Evolutionary conservation across 805 yeast genomes (phyloP).

Genomic region (Candida endomychidarum): DNA sequence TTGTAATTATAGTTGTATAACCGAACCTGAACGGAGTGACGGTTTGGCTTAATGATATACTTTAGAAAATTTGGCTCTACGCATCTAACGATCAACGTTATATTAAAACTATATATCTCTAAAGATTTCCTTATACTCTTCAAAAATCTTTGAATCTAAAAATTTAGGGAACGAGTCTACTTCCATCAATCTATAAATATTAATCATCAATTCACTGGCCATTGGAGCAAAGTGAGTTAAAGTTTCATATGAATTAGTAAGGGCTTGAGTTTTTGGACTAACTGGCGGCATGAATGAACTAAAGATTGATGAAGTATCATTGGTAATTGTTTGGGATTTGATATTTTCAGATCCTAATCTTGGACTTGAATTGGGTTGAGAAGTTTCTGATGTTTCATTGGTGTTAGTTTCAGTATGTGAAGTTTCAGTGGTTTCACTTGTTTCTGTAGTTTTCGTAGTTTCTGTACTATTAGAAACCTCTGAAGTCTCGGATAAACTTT

Average conservation of each 20-base stretch:
- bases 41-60: too few species aligned
- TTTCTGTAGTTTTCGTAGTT: too few species aligned
- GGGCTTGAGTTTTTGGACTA: conserved; percentile 14
- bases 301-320: conserved; percentile 1
- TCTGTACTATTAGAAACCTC: too few species aligned
- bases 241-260: conserved; percentile 12
- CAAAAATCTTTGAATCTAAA: conserved; percentile 22
- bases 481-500: too few species aligned
- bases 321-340: conserved; percentile 2
- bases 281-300: background rate
- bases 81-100: background rate
- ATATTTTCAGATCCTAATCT: conserved; percentile 3
- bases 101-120: background rate
- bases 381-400: background rate
- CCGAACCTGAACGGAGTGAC: too few species aligned
- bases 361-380: too few species aligned
- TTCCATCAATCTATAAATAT: conserved; percentile 62
- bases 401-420: background rate
- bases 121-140: conserved; percentile 7
- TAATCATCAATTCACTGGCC: conserved; percentile 48
- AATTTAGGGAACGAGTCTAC: conserved; percentile 75
- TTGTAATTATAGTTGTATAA: conserved; percentile 21
- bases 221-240: conserved; percentile 27
- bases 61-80: too few species aligned
- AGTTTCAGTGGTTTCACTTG: background rate